Evolutionary conservation across 768 basidiomycete species (phyloP), one percentile per base, ranked within the genome.

Genomic region (Xanthoconium stramineum): DNA sequence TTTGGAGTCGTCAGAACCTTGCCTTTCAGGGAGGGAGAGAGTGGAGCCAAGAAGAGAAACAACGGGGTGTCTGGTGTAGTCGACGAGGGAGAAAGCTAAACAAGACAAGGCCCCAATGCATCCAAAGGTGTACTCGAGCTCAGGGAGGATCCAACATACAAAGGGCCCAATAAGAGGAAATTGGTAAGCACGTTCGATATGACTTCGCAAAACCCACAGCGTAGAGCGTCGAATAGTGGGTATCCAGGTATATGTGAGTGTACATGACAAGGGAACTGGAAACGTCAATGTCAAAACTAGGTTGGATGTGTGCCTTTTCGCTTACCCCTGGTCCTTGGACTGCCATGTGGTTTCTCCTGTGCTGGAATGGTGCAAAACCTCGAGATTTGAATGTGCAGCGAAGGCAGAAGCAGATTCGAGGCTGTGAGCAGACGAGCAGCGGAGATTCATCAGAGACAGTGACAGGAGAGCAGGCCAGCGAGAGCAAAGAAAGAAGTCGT

Each of bases 291-390:
- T 63, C 56, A 56, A 55, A 30, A 20, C 35, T n/a, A 11, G 17
- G 14, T 12, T 32, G 24, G 17, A 49, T 32, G 42, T 5, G n/a
- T 3, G 3, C 0, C 13, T 24, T 43, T 12, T 6, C 24, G 74
- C 83, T 61, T 64, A 91, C 90, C 77, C 80, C 47, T 85, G 79
- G 65, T 89, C 88, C 14, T 77, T 75, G 24, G 85, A 78, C n/a
- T 76, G 77, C 88, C 91, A 94, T 2, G 72, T 75, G 1, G 74
- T 70, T 10, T 80, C 74, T 2, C 91, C 91, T 1, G 77, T 80
- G 3, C 57, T 65, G 1, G 75, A 65, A 55, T 82, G 70, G 15
- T n/a, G n/a, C n/a, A n/a, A n/a, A n/a, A n/a, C n/a, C n/a, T n/a
- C n/a, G n/a, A n/a, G n/a, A n/a, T n/a, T n/a, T n/a, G n/a, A n/a